Percentiles rank a stretch among this genome's conserved stretches.
Evolutionary conservation across 2,329 filamentous ascomycete genomes (phyloP).

Genomic region (Ampelomyces quisqualis): DNA sequence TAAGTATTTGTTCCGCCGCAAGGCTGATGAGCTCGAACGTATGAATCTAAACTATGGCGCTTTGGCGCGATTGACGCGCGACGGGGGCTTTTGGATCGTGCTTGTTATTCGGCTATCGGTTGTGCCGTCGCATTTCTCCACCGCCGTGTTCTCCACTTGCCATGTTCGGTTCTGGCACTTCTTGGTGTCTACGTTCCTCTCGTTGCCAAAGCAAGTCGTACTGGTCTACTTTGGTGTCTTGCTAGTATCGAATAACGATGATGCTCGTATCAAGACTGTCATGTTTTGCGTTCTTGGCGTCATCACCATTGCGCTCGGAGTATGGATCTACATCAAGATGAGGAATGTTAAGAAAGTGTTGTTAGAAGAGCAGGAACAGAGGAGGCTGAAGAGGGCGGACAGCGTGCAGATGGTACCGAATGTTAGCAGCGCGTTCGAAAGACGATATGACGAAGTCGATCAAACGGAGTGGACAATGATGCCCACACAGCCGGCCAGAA

Average conservation of each 20-base stretch:
- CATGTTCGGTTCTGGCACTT: constrained; percentile 43
- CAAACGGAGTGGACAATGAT: constrained; percentile 16
- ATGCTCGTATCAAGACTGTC: constrained; percentile 28
- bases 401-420: constrained; percentile 20
- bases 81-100: constrained; percentile 39
- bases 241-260: constrained; percentile 30
- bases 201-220: constrained; percentile 41
- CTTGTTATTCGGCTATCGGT: constrained; percentile 39
- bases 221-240: constrained; percentile 41
- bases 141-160: constrained; percentile 41
- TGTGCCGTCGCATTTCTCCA: constrained; percentile 40
- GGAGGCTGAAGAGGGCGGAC: constrained; percentile 21
- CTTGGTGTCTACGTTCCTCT: constrained; percentile 36
- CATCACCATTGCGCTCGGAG: constrained; percentile 33
- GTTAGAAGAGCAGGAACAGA: constrained; percentile 35
- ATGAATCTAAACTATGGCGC: constrained; percentile 42
- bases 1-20: constrained; percentile 33
- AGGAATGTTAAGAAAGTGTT: constrained; percentile 33
- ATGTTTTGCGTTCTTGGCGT: constrained; percentile 36
- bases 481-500: constrained; percentile 24
- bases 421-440: constrained; percentile 20
- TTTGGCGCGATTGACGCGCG: constrained; percentile 38
- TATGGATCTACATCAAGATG: constrained; percentile 41
- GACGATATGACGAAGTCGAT: constrained; percentile 18
- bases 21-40: constrained; percentile 36